Base-by-base conservation (phyloP, 73 alveolate species). In the Paramecium pentaurelia region DNA sequence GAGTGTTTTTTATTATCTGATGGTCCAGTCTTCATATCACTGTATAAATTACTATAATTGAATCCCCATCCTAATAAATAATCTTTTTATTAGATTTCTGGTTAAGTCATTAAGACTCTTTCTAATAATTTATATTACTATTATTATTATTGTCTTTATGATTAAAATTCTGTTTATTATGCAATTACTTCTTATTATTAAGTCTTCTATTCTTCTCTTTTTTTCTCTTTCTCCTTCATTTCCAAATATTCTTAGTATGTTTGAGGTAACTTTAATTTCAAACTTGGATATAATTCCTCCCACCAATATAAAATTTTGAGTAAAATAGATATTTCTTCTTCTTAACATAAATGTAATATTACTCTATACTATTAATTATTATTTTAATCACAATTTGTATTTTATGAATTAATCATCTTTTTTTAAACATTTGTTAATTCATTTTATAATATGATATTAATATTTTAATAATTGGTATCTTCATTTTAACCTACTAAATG, bases 261-360 rank as follows among this genome's bases (percentile, higher is more conserved):
- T 42, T 64, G 40, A 28, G 88, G 75, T n/a, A 64, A 89, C 22
- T 77, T 89, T 6, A 16, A 37, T 73, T 40, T 73, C 6, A 37
- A 45, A 14, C 64, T 89, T 6, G 94, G 94, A 47, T 89, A 89
- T 38, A 89, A 60, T 18, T 89, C 94, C 37, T 89, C 94, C 94
- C 94, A 89, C 64, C 71, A 89, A 71, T 71, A 89, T n/a, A 89
- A 22, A 2, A 89, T 83, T 36, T 89, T 89, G 4, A 89, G 60
- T 28, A 89, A 49, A 28, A 89, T 71, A 4, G 94, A 71, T 16
- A 89, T 42, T 18, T 89, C 94, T 51, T 89, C 94, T 27, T 89
- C 94, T 49, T 89, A 64, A 27, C 92, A 71, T 18, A 89, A 60
- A 44, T 89, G 91, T 2, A 77, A 51, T n/a, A 89, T 77, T 3